Percentiles rank a stretch among this genome's conserved stretches.
These are phyloP conservation scores for Durusdinium trenchii DNA, from an alignment of 73 alveolate species.

Conservation along the genomic window DNA sequence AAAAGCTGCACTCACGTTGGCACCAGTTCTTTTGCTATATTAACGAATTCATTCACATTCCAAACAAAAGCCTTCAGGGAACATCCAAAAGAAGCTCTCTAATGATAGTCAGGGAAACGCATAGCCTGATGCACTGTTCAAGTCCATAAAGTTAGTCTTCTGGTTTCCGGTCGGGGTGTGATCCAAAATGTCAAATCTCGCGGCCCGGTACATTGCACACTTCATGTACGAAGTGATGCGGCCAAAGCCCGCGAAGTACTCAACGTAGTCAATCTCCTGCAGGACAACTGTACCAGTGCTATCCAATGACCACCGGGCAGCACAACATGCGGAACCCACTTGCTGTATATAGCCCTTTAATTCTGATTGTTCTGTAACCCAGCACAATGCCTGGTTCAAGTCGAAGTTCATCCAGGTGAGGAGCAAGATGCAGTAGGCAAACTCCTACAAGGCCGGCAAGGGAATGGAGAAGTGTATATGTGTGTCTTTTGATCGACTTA, in stretches of 20 bases:
- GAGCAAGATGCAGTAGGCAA: not conserved
- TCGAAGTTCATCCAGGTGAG: not conserved
- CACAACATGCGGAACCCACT: too few relatives aligned
- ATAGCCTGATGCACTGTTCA: not conserved
- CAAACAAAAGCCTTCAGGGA: too few relatives aligned
- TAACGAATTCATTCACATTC: too few relatives aligned
- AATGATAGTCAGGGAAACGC: not conserved
- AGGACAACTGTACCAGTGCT: too few relatives aligned
- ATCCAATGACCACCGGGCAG: too few relatives aligned
- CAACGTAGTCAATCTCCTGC: constrained; percentile 48
- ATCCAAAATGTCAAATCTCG: not conserved
- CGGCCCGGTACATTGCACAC: not conserved
- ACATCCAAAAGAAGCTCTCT: not conserved
- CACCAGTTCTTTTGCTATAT: too few relatives aligned
- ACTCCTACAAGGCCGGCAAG: too few relatives aligned
- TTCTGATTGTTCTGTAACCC: not conserved
- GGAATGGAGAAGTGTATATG: too few relatives aligned
- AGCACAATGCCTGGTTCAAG: not conserved
- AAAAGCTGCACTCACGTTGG: too few relatives aligned
- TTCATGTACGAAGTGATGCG: not conserved
- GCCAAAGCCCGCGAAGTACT: constrained; percentile 34
- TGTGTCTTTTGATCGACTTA: too few relatives aligned
- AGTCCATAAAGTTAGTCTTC: constrained; percentile 4
- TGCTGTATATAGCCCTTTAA: not conserved
- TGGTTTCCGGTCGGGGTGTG: not conserved